A percentile compares a stretch with the other conserved stretches of the same genome.
These are phyloP conservation scores for Aspergillus asperescens DNA, from an alignment of 495 filamentous ascomycete genomes.

Conservation along the genomic window DNA sequence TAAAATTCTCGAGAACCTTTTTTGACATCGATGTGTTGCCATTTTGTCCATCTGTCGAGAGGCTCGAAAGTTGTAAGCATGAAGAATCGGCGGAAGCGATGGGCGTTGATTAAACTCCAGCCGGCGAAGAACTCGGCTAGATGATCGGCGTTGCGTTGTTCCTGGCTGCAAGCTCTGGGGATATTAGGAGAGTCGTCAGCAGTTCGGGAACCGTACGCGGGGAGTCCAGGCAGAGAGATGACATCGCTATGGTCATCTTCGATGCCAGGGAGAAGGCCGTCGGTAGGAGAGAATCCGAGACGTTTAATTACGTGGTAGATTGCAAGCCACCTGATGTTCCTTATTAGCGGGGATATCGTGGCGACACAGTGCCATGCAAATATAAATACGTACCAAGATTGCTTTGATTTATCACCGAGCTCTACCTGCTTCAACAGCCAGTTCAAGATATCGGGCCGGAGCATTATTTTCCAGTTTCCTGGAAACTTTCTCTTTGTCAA, in stretches of 20 bases:
- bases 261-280: conserved; percentile 16
- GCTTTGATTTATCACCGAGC: conserved; percentile 4
- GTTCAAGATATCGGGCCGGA: conserved; percentile 37
- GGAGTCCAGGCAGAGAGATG: conserved; percentile 21
- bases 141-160: conserved; percentile 31
- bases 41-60: conserved; percentile 25
- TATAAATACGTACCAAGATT: conserved; percentile 22
- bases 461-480: conserved; percentile 36
- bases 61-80: conserved; percentile 22
- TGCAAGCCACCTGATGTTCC: conserved; percentile 19
- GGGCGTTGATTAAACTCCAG: conserved; percentile 32
- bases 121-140: conserved; percentile 43
- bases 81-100: conserved; percentile 31
- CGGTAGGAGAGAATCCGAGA: conserved; percentile 10
- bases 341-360: neutral
- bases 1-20: conserved; percentile 17
- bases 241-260: conserved; percentile 17
- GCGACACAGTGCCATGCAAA: neutral
- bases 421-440: conserved; percentile 29
- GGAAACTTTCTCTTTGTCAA: conserved; percentile 17
- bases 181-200: conserved; percentile 18
- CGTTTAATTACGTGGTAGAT: conserved; percentile 29
- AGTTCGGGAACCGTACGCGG: conserved; percentile 20
- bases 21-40: conserved; percentile 33
- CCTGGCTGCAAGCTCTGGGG: conserved; percentile 20